A percentile compares a stretch with the other conserved stretches of the same genome.
These are phyloP conservation scores for Aspergillus quadricinctus DNA, from an alignment of 2,329 filamentous ascomycete genomes.

Conservation along the genomic window DNA sequence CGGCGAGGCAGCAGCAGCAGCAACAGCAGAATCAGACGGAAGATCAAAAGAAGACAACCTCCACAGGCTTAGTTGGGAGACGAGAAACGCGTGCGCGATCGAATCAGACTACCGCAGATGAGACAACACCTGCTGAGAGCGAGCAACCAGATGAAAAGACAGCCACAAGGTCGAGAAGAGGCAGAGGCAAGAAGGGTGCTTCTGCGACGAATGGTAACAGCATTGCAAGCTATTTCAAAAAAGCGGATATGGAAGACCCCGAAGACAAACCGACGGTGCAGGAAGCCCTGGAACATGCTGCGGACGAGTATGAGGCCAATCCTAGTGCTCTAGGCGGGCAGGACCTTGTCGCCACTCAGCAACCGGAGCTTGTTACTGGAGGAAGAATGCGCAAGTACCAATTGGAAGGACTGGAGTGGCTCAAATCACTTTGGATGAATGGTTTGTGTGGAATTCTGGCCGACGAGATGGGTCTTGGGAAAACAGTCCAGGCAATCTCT, in stretches of 20 bases:
- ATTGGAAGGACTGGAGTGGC: constrained; percentile 89
- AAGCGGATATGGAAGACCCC: constrained; percentile 52
- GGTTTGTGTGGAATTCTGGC: constrained; percentile 88
- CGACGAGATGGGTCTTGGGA: constrained; percentile 91
- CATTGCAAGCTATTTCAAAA: constrained; percentile 59
- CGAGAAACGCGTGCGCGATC: constrained; percentile 31
- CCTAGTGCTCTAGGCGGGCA: constrained; percentile 60
- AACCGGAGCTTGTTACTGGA: constrained; percentile 78
- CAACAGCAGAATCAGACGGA: constrained; percentile 21
- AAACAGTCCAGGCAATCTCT: constrained; percentile 87
- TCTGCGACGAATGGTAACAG: constrained; percentile 30
- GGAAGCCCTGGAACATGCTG: constrained; percentile 56
- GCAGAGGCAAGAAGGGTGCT: constrained; percentile 24
- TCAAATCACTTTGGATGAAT: constrained; percentile 77
- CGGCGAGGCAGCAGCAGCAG: constrained; percentile 25
- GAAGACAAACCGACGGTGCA: constrained; percentile 51
- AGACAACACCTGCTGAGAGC: constrained; percentile 9
- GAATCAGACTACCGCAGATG: constrained; percentile 16
- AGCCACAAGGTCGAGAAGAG: constrained; percentile 21
- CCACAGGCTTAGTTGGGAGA: constrained; percentile 15
- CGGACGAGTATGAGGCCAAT: constrained; percentile 54
- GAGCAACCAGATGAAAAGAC: constrained; percentile 16
- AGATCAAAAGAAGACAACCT: constrained; percentile 22
- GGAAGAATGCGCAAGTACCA: constrained; percentile 94
- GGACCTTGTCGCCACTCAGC: constrained; percentile 73